phyloP scores from a whole-genome alignment of 2,329 filamentous ascomycete species.

The Chaetomiaceae sp. region DNA sequence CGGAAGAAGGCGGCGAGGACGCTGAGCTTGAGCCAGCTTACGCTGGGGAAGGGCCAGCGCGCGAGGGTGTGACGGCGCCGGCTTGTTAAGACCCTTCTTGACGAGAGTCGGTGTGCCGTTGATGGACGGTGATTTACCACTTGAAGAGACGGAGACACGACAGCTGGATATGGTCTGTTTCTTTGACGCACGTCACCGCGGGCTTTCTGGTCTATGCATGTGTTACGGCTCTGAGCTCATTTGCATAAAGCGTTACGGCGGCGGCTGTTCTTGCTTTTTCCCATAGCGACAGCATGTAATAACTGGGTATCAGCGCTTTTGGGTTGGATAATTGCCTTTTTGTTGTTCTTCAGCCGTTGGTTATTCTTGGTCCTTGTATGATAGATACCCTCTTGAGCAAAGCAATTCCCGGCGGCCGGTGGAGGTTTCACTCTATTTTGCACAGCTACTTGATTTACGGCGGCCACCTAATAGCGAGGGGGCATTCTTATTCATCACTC shows the following conservation, averaged over 20 bases:
- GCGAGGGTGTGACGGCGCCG: constrained; percentile 24
- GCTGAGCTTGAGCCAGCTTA: constrained; percentile 58
- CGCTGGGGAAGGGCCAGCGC: constrained; percentile 36
- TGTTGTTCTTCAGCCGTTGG: background rate
- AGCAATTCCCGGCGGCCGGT: constrained; percentile 4
- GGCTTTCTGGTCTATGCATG: background rate
- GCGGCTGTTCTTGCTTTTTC: background rate
- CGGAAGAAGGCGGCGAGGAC: constrained; percentile 54
- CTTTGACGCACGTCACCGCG: background rate
- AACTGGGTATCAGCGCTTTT: no score
- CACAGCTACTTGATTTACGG: background rate
- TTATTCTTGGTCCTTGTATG: background rate
- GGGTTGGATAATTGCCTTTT: no score
- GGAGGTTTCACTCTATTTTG: background rate
- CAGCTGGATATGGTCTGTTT: no score
- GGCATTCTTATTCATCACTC: no score
- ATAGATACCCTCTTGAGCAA: constrained; percentile 7
- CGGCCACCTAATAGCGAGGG: no score
- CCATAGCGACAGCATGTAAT: background rate
- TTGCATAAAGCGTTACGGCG: background rate
- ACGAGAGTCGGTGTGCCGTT: no score
- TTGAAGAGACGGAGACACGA: no score
- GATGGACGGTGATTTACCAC: no score
- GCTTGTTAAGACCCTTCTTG: no score
- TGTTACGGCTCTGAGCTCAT: background rate